Percentiles rank a stretch among this genome's conserved stretches.
phyloP scores from a whole-genome alignment of 768 basidiomycete genomes.

The Macrolepiota fuliginosa region DNA sequence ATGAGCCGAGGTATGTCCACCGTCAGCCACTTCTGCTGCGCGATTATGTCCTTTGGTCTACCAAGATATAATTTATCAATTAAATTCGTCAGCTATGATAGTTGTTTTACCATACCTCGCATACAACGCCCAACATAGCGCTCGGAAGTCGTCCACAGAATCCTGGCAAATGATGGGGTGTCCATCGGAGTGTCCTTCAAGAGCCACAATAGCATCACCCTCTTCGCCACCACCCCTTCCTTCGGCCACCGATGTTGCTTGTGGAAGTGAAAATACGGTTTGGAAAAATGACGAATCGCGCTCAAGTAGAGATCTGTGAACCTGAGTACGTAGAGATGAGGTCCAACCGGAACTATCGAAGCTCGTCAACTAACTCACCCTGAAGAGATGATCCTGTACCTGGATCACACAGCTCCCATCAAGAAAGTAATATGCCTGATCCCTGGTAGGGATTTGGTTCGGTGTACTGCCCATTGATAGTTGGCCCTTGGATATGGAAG shows the following conservation, averaged over 20 bases:
- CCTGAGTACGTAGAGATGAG: neutral
- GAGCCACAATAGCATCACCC: no score
- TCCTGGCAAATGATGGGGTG: slow-evolving; percentile 4
- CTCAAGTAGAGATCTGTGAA: neutral
- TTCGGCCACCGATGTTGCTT: neutral
- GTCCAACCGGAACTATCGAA: no score
- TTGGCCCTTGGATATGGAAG: slow-evolving; percentile 20
- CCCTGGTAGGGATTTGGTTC: slow-evolving; percentile 28
- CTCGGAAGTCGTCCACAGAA: neutral
- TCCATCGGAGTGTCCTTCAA: neutral
- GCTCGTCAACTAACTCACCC: neutral
- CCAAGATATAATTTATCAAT: neutral
- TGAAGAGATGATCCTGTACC: neutral
- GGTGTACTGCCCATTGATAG: no score
- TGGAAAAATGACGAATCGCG: neutral
- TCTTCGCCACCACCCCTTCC: neutral
- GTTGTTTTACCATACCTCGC: neutral
- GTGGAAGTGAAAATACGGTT: slow-evolving; percentile 1
- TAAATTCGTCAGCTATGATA: neutral
- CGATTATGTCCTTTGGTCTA: neutral
- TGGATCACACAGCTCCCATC: neutral
- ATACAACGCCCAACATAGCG: slow-evolving; percentile 1
- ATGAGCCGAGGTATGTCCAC: neutral
- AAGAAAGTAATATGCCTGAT: slow-evolving; percentile 4
- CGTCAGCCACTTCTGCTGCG: neutral